These are phyloP conservation scores for Phytophthora nicotianae DNA, from an alignment of 352 stramenopile species.

Conservation along the genomic window DNA sequence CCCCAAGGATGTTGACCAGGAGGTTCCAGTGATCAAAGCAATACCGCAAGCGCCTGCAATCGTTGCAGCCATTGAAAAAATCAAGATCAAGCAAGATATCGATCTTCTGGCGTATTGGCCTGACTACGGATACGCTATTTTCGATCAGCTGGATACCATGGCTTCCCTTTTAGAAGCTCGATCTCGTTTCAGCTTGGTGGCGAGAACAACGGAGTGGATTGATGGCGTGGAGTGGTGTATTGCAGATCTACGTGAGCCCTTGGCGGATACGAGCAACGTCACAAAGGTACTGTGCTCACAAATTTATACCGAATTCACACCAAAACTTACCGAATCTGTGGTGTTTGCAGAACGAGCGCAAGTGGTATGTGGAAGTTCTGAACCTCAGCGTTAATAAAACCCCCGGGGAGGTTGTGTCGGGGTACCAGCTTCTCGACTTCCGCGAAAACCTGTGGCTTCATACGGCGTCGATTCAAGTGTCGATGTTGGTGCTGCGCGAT, in stretches of 20 bases:
- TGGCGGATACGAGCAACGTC: background rate
- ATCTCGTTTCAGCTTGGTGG: background rate
- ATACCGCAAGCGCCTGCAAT: background rate
- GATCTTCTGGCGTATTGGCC: background rate
- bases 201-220: background rate
- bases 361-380: background rate
- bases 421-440: background rate
- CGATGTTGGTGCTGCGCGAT: background rate
- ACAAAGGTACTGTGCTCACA: background rate
- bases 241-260: background rate
- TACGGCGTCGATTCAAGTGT: background rate
- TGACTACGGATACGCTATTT: background rate
- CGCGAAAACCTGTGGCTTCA: background rate
- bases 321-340: background rate
- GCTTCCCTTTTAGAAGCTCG: background rate
- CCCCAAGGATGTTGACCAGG: background rate
- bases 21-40: background rate
- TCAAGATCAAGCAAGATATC: background rate
- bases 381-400: background rate
- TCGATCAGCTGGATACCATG: too few relatives aligned
- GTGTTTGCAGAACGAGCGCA: background rate
- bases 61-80: background rate
- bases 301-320: too few relatives aligned
- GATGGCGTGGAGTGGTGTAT: background rate
- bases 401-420: background rate